Base-by-base conservation (phyloP, 352 stramenopile genomes). In the Phytophthora pinifolia region DNA sequence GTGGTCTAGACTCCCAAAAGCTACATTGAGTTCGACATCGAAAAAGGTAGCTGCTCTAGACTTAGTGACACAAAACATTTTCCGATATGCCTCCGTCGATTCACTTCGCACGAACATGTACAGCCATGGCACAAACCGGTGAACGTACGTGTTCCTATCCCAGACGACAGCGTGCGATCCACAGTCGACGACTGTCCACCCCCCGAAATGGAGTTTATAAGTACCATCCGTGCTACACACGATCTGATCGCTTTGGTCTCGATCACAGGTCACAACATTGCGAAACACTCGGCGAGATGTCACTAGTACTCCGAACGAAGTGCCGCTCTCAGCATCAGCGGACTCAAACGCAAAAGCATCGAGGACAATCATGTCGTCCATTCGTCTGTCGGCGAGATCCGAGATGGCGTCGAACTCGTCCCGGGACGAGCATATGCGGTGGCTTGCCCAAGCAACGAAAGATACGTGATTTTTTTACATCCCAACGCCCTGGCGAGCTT, bases 101-200 rank as follows among this genome's bases (percentile, higher is more conserved):
- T 44, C 37, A 7, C 15, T 44, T 1, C 2, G 9, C 4, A 44
- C 37, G 7, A 44, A 15, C 37, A 44, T 44, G 17, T 44, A 44
- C 15, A 30, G 17, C 15, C 15, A 44, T 20, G 37, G 15, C 2
- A 30, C 20, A 14, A 29, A 44, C 1, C 37, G 17, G n/a, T 44
- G 37, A 10, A 44, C n/a, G 17, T 30, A 44, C n/a, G 27, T 27
- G 6, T 29, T 29, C 20, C 17, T 12, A 8, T 3, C 17, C 37
- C 37, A 2, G 37, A 44, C 20, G 5, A 14, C 6, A 6, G 15
- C 17, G 10, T 14, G 8, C 2, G 37, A 9, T 13, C 37, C 37
- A 30, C 37, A 44, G 7, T 44, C 29, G 27, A 49, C 18, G 12
- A 37, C 42, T 22, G 42, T 49, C 42, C 42, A 35, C 8, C 42